A percentile compares a stretch with the other conserved stretches of the same genome.
phyloP scores from a whole-genome alignment of 495 filamentous ascomycete genomes.

The Neurospora sp. region DNA sequence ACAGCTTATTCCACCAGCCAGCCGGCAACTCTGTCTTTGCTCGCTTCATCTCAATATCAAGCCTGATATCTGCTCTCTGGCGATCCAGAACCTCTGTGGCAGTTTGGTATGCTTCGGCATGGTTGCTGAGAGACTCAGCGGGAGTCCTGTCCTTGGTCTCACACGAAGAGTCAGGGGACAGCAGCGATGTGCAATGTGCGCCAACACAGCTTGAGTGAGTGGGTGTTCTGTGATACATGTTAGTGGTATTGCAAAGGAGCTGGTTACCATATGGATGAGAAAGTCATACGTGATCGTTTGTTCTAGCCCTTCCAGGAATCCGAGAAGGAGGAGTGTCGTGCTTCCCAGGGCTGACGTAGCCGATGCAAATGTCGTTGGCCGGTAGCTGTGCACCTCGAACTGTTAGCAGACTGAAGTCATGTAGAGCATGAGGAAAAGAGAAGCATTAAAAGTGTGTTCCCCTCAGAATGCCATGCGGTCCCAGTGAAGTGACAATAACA shows the following conservation, averaged over 20 bases:
- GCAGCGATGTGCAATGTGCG: background rate
- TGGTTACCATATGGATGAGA: background rate
- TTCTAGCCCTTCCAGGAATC: background rate
- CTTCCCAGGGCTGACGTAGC: background rate
- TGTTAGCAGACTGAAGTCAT: background rate
- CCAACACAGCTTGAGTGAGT: background rate
- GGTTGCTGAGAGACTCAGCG: constrained; percentile 21
- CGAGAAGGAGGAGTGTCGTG: background rate
- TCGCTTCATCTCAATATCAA: too few species aligned
- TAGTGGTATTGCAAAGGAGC: background rate
- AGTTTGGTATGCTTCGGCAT: constrained; percentile 13
- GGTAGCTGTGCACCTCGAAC: background rate
- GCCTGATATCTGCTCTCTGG: constrained; percentile 8
- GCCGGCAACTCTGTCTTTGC: too few species aligned
- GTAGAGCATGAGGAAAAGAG: background rate
- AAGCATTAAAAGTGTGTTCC: background rate
- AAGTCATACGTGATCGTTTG: background rate
- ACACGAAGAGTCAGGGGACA: background rate
- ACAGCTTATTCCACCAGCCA: too few species aligned
- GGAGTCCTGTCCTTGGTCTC: constrained; percentile 7
- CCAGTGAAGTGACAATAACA: background rate
- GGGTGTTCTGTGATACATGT: background rate
- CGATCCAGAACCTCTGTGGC: constrained; percentile 10
- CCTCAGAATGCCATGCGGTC: background rate
- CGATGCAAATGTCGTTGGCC: background rate